phyloP scores from a whole-genome alignment of 169 alveolate species.

The Eimeria acervulina region DNA sequence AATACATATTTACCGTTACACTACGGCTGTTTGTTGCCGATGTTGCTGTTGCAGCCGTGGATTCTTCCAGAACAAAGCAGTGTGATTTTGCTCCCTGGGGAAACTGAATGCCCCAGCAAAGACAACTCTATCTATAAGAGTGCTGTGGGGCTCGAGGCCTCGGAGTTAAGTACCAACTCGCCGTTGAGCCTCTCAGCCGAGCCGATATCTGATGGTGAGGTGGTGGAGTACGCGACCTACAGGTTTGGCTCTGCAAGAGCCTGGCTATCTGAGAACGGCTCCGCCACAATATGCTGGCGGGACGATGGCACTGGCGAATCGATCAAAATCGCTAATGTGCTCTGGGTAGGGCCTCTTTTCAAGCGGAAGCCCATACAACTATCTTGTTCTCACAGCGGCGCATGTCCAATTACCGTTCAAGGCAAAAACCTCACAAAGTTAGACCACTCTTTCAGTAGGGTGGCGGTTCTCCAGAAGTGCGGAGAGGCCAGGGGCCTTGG shows the following conservation, averaged over 20 bases:
- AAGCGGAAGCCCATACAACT: neutral
- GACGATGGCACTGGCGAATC: conserved; percentile 1
- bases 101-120: conserved; percentile 42
- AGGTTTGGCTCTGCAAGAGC: neutral
- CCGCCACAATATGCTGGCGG: conserved; percentile 69
- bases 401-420: conserved; percentile 1
- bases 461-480: conserved; percentile 65
- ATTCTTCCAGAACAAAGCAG: conserved; percentile 24
- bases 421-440: conserved; percentile 60
- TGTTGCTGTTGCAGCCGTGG: conserved; percentile 46
- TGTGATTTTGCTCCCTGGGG: conserved; percentile 71
- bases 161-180: neutral
- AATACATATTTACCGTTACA: neutral
- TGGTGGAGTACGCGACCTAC: neutral
- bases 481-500: conserved; percentile 77
- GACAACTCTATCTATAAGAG: neutral
- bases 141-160: neutral
- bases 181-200: conserved; percentile 30
- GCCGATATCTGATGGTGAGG: neutral
- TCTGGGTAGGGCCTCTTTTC: conserved; percentile 78
- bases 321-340: neutral
- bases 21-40: neutral
- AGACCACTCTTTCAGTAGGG: conserved; percentile 77
- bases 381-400: conserved; percentile 39
- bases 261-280: conserved; percentile 60